These are phyloP conservation scores for Symbiodinium natans DNA, from an alignment of 73 alveolate genomes.

Conservation along the genomic window DNA sequence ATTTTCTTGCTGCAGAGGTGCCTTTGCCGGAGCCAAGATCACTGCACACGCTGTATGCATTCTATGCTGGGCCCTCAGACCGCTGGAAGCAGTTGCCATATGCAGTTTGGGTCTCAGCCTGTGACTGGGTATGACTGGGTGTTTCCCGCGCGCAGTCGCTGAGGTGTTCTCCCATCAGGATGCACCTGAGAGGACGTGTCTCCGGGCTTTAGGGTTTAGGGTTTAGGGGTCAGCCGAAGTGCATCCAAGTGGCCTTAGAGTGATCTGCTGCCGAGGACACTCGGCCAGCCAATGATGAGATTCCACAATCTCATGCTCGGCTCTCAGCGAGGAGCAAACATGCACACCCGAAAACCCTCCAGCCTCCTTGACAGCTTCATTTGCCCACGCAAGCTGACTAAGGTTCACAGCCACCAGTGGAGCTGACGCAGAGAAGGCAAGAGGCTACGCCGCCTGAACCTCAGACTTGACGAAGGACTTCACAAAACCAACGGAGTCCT, in stretches of 20 bases:
- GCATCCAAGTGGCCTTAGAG: too few relatives aligned
- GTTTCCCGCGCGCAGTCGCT: not conserved
- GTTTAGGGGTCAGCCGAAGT: too few relatives aligned
- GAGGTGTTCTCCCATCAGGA: constrained; percentile 88
- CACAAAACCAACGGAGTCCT: too few relatives aligned
- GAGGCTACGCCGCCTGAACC: constrained; percentile 16
- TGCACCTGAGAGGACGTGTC: constrained; percentile 84
- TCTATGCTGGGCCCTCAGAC: constrained; percentile 41
- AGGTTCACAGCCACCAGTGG: constrained; percentile 54
- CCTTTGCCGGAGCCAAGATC: constrained; percentile 72
- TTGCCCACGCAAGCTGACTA: too few relatives aligned
- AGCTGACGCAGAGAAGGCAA: constrained; percentile 73
- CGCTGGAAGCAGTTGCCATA: not conserved
- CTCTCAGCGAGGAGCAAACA: not conserved
- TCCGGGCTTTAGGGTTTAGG: too few relatives aligned
- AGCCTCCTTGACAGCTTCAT: not conserved
- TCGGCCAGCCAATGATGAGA: constrained; percentile 80
- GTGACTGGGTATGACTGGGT: not conserved
- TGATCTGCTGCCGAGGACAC: too few relatives aligned
- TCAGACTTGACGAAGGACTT: too few relatives aligned
- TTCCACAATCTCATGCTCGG: constrained; percentile 44
- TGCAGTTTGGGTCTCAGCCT: not conserved
- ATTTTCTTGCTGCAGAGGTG: constrained; percentile 29
- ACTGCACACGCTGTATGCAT: constrained; percentile 63
- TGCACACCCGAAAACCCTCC: not conserved